Evolutionary conservation across 345 rosid species (phyloP), one percentile per base, ranked within the genome.

Genomic region (Corchorus capsularis): DNA sequence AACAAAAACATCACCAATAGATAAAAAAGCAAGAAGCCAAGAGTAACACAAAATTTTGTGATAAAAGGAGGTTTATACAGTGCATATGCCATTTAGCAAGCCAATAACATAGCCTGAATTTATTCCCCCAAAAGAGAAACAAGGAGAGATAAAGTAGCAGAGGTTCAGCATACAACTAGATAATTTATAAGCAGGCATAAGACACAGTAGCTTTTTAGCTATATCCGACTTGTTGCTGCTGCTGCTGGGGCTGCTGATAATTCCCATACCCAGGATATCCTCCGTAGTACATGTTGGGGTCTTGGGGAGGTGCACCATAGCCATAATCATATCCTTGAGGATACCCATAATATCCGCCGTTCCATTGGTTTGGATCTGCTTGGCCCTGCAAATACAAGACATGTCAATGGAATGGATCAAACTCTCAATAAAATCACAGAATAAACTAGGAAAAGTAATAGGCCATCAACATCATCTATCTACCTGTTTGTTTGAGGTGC

Each of bases 401-500:
- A 55, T 47, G 43, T 16, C 59, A 13, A 60, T 5, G 11, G 17
- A 6, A 52, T 8, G 35, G 17, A 53, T 54, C 59, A 79, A 66
- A 72, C 41, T 46, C 41, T 46, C 61, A 63, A 15, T 16, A 2
- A 15, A 43, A n/a, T 7, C 27, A 64, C 34, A 8, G 14, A 66
- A 59, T 14, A 8, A 35, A 4, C 55, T n/a, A 14, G n/a, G 8
- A 22, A 14, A 22, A 75, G 13, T 4, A 53, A 20, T 6, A 4
- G 53, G 15, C 3, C 35, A 57, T 20, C 11, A 16, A 69, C 62
- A 13, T 5, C 4, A 6, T 19, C 4, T 13, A 19, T 7, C 4
- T 0, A 91, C 98, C 92, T 92, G 98, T 77, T 93, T 94, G 88
- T 83, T 85, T 34, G 93, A 83, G 69, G 96, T 93, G 74, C 89